A percentile compares a stretch with the other conserved stretches of the same genome.
Conservation (phyloP, 2,329 filamentous ascomycete genomes). For the Fusarium paranaense region DNA sequence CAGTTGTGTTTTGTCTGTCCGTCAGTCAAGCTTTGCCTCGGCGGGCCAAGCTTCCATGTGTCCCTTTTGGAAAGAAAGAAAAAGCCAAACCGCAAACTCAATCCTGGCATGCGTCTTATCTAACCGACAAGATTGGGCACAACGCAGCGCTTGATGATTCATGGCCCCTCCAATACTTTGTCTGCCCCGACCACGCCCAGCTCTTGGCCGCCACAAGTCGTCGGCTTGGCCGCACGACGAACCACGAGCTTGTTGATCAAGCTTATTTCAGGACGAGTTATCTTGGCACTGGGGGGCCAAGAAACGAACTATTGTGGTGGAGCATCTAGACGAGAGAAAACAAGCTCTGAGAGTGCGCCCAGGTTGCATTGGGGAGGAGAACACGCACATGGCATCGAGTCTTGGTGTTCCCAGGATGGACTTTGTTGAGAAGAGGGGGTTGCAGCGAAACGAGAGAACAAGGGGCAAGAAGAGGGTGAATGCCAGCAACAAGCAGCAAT, state of each 20-base stretch:
- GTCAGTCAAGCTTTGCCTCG: slow-evolving; percentile 17
- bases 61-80: background rate
- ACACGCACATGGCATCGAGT: slow-evolving; percentile 4
- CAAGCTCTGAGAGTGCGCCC: slow-evolving; percentile 20
- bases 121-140: slow-evolving; percentile 24
- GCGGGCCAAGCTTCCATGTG: background rate
- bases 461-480: background rate
- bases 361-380: slow-evolving; percentile 1
- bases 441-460: background rate
- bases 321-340: slow-evolving; percentile 20
- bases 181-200: background rate
- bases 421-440: background rate
- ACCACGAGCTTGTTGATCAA: slow-evolving; percentile 33
- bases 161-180: slow-evolving; percentile 5
- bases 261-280: slow-evolving; percentile 23
- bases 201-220: slow-evolving; percentile 8
- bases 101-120: background rate
- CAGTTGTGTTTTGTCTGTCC: slow-evolving; percentile 3
- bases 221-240: slow-evolving; percentile 31
- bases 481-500: background rate
- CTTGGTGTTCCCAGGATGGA: background rate
- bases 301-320: slow-evolving; percentile 7
- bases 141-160: slow-evolving; percentile 1
- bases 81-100: background rate
- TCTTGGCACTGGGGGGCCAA: slow-evolving; percentile 18